Percentiles rank a stretch among this genome's conserved stretches.
Evolutionary conservation across 73 alveolate genomes (phyloP).

Genomic region (Diophrys sp.): DNA sequence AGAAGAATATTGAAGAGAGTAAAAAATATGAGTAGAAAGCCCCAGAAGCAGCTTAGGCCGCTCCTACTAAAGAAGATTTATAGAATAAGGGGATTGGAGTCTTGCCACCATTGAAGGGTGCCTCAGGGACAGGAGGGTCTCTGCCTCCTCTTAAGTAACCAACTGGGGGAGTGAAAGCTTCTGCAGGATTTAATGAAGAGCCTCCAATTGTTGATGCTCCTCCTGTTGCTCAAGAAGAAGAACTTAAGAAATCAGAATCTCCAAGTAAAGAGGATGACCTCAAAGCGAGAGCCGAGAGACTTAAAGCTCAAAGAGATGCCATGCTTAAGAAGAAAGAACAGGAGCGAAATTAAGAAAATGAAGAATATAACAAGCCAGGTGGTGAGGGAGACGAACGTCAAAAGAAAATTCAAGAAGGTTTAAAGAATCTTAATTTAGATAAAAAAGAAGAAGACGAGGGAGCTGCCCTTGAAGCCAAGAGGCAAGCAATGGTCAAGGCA

Average conservation of each 20-base stretch:
- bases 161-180: too few species aligned
- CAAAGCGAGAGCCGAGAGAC: conserved; percentile 10
- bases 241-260: not conserved
- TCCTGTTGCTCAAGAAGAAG: not conserved
- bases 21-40: not conserved
- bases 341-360: not conserved
- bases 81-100: not conserved
- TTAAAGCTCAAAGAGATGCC: conserved; percentile 6
- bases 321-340: conserved; percentile 1
- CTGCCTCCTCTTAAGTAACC: not conserved
- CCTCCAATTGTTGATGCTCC: not conserved
- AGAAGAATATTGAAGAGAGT: not conserved
- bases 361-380: not conserved
- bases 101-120: not conserved
- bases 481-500: not conserved
- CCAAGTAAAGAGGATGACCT: conserved; percentile 2
- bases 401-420: not conserved
- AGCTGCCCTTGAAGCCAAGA: not conserved
- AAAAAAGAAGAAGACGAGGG: not conserved
- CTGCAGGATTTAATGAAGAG: not conserved
- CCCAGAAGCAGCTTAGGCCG: conserved; percentile 5
- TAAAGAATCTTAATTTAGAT: not conserved
- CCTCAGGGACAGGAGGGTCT: not conserved
- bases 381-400: not conserved
- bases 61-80: not conserved